Evolutionary conservation across 805 yeast species (phyloP).

Genomic region (Kodamaea restingae): DNA sequence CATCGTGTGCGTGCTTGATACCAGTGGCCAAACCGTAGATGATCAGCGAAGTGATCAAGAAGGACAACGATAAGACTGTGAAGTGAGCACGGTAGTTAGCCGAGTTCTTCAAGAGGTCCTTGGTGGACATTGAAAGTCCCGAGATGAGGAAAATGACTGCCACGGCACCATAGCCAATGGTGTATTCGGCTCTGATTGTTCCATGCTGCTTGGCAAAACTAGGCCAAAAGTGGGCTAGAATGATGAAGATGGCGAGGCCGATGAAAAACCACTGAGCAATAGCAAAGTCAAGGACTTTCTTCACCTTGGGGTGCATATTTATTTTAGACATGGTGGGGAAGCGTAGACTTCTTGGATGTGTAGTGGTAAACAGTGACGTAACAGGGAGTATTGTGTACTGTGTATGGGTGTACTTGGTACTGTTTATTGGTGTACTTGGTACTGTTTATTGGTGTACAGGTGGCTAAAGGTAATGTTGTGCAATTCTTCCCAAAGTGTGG

Average conservation of each 20-base stretch:
- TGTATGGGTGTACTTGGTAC: too few relatives aligned
- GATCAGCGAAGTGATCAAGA: slow-evolving; percentile 65
- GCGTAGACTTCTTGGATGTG: not conserved
- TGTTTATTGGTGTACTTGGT: too few relatives aligned
- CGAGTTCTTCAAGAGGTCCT: slow-evolving; percentile 56
- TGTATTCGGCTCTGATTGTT: slow-evolving; percentile 63
- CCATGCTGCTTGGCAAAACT: slow-evolving; percentile 84
- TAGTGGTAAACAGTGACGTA: too few relatives aligned
- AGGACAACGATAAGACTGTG: slow-evolving; percentile 62
- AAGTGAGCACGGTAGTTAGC: slow-evolving; percentile 80
- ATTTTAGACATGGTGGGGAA: not conserved
- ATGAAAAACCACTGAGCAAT: slow-evolving; percentile 72
- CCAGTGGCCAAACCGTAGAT: slow-evolving; percentile 73
- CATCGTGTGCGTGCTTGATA: slow-evolving; percentile 52
- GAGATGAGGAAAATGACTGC: slow-evolving; percentile 79
- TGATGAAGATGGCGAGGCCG: slow-evolving; percentile 65
- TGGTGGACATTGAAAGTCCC: slow-evolving; percentile 73
- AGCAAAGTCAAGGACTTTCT: slow-evolving; percentile 22
- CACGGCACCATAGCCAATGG: slow-evolving; percentile 82
- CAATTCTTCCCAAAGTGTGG: too few relatives aligned
- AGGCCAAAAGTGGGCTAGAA: slow-evolving; percentile 75
- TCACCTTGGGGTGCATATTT: not conserved
- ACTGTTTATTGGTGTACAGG: too few relatives aligned
- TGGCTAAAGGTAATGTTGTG: too few relatives aligned
- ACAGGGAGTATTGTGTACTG: too few relatives aligned